Conservation (phyloP, 2,329 filamentous ascomycete species). For the Pezicula rhizophila region DNA sequence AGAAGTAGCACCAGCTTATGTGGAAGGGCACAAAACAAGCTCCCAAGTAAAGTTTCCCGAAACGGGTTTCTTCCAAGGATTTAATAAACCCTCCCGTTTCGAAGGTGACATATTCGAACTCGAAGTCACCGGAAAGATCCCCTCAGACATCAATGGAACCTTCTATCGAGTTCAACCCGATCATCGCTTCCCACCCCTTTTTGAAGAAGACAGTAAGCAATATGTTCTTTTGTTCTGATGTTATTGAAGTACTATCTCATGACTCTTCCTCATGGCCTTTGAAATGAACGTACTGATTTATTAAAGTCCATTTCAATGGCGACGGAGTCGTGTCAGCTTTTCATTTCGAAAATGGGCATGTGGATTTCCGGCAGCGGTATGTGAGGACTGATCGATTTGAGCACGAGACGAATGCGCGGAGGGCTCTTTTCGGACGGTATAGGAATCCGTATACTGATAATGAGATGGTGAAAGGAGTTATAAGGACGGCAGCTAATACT, state of each 20-base stretch:
- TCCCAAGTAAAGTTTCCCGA: constrained; percentile 14
- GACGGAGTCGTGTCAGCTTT: constrained; percentile 28
- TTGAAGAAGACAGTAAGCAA: constrained; percentile 40
- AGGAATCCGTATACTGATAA: constrained; percentile 52
- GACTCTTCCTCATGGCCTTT: no score
- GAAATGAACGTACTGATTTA: no score
- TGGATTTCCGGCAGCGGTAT: constrained; percentile 27
- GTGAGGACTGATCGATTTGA: constrained; percentile 26
- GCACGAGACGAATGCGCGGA: constrained; percentile 18
- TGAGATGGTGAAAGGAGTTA: constrained; percentile 47
- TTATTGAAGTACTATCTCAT: no score
- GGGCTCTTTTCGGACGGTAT: constrained; percentile 46
- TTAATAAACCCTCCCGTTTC: constrained; percentile 32
- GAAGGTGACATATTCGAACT: constrained; percentile 34
- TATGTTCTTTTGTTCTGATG: no score
- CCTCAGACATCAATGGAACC: constrained; percentile 36
- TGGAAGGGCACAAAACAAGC: constrained; percentile 11
- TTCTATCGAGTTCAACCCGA: constrained; percentile 39
- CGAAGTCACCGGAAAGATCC: constrained; percentile 34
- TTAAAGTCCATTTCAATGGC: constrained; percentile 21
- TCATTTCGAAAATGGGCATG: constrained; percentile 24
- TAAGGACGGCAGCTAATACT: constrained; percentile 52
- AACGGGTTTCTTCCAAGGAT: constrained; percentile 30
- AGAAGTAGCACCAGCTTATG: constrained; percentile 10
- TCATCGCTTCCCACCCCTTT: constrained; percentile 46